Evolutionary conservation across 2,329 filamentous ascomycete genomes (phyloP).

Genomic region (Fusarium caatingaense): DNA sequence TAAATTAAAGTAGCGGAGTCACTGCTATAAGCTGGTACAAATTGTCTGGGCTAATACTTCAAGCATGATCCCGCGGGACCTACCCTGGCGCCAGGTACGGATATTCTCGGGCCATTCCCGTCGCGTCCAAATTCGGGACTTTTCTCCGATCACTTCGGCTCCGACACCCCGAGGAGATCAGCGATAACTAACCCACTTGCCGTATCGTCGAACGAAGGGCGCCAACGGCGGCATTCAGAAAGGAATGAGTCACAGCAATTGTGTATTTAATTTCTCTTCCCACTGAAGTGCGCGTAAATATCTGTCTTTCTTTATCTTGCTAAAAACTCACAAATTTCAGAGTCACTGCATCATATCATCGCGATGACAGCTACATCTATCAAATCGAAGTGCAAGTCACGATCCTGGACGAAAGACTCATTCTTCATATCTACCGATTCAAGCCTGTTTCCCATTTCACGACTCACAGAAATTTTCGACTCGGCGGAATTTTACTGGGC

Average conservation of each 20-base stretch:
- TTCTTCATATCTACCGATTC: slow-evolving; percentile 68
- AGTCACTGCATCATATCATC: rapidly evolving
- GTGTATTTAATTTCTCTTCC: background rate
- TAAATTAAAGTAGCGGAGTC: background rate
- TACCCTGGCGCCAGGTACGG: background rate
- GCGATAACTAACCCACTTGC: background rate
- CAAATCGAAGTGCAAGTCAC: background rate
- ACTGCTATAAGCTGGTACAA: background rate
- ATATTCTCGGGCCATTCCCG: background rate
- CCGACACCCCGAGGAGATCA: background rate
- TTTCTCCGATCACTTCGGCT: background rate
- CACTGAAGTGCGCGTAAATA: rapidly evolving
- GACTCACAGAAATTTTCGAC: slow-evolving; percentile 61
- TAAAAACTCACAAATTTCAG: rapidly evolving
- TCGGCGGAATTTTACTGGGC: slow-evolving; percentile 68
- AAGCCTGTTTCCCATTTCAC: slow-evolving; percentile 59
- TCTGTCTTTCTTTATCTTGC: background rate
- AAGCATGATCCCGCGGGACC: background rate
- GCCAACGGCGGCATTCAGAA: background rate
- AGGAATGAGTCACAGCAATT: background rate
- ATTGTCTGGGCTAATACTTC: background rate
- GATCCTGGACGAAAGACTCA: slow-evolving; percentile 56
- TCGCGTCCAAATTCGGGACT: background rate
- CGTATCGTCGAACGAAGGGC: background rate
- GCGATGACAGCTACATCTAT: background rate